Percentiles rank a stretch among this genome's conserved stretches.
Evolutionary conservation across 805 yeast species (phyloP).

Genomic region (Candida arabinofermentans): DNA sequence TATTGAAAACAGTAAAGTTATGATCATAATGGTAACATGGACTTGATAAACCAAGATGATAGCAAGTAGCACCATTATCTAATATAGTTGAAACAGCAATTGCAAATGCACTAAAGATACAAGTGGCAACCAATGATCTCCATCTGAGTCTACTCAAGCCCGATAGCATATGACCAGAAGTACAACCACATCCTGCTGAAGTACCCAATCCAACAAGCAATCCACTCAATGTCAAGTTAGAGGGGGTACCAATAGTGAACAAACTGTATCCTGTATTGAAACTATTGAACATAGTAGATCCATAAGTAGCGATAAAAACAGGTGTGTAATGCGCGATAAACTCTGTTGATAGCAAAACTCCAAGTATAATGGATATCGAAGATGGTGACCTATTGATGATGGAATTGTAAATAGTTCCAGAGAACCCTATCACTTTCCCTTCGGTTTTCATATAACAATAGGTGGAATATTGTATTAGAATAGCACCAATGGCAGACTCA

Average conservation of each 20-base stretch:
- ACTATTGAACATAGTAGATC: neutral
- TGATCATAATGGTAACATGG: slow-evolving; percentile 21
- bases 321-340: slow-evolving; percentile 25
- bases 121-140: slow-evolving; percentile 44
- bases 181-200: slow-evolving; percentile 45
- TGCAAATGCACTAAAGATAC: slow-evolving; percentile 34
- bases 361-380: slow-evolving; percentile 32
- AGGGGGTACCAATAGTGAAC: neutral
- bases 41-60: neutral
- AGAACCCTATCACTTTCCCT: slow-evolving; percentile 45
- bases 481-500: slow-evolving; percentile 42
- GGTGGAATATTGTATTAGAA: slow-evolving; percentile 42
- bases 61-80: slow-evolving; percentile 5
- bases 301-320: slow-evolving; percentile 16
- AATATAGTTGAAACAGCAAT: slow-evolving; percentile 18
- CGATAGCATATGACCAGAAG: slow-evolving; percentile 51
- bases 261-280: neutral
- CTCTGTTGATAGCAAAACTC: slow-evolving; percentile 31
- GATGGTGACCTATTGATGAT: slow-evolving; percentile 23
- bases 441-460: slow-evolving; percentile 35
- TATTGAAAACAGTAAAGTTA: slow-evolving; percentile 10
- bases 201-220: slow-evolving; percentile 46
- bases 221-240: slow-evolving; percentile 31
- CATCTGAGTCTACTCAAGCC: slow-evolving; percentile 44
- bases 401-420: slow-evolving; percentile 37